These are phyloP conservation scores for Pestalotiopsis sp. DNA, from an alignment of 2,329 filamentous ascomycete species.

Conservation along the genomic window DNA sequence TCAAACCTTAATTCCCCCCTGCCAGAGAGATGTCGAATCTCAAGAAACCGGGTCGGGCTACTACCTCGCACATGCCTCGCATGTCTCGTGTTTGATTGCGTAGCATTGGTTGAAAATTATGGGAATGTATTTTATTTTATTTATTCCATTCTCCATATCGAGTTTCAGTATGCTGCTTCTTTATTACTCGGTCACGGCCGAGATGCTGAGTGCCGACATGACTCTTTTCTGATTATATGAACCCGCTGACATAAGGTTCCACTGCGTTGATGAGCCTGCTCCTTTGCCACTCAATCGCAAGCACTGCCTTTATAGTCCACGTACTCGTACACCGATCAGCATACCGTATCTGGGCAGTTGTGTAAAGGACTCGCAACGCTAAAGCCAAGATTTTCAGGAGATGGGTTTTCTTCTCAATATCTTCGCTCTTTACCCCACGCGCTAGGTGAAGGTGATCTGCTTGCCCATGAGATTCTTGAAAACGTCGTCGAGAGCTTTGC, in stretches of 20 bases:
- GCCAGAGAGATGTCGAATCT: background rate
- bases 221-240: background rate
- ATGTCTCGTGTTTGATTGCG: background rate
- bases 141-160: background rate
- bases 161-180: background rate
- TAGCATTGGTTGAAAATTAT: background rate
- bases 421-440: background rate
- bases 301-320: background rate
- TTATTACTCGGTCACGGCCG: background rate
- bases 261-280: background rate
- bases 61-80: background rate
- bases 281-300: too few species aligned
- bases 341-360: background rate
- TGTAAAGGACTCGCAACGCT: background rate
- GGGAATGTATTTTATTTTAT: background rate
- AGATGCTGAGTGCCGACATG: background rate
- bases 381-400: background rate
- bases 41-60: background rate
- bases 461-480: slow-evolving; percentile 75
- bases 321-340: background rate
- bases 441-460: slow-evolving; percentile 62
- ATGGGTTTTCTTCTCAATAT: background rate
- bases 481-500: slow-evolving; percentile 77
- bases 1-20: slow-evolving; percentile 2
- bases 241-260: background rate